These are phyloP conservation scores for Mycena filopes DNA, from an alignment of 768 basidiomycete species.

Conservation along the genomic window DNA sequence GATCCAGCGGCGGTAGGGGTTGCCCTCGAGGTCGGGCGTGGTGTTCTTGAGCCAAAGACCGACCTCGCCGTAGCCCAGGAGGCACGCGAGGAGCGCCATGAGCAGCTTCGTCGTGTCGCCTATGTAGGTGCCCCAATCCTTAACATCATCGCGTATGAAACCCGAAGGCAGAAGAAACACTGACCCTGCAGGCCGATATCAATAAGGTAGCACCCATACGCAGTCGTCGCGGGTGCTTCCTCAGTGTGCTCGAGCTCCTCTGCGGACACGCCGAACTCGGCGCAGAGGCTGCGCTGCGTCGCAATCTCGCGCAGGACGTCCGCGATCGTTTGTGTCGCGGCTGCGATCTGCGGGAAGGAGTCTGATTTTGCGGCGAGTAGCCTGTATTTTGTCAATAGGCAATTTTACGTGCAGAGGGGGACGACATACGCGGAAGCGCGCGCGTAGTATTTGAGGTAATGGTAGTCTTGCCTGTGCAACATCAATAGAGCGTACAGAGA, in stretches of 20 bases:
- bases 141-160: no score
- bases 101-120: constrained; percentile 78
- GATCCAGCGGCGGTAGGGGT: constrained; percentile 82
- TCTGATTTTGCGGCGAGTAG: constrained; percentile 84
- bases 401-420: constrained; percentile 26
- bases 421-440: constrained; percentile 75
- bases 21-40: constrained; percentile 62
- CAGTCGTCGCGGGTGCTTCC: constrained; percentile 79
- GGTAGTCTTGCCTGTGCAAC: constrained; percentile 76
- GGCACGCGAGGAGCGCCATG: constrained; percentile 87
- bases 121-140: no score
- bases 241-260: constrained; percentile 69
- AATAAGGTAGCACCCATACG: constrained; percentile 89
- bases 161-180: neutral
- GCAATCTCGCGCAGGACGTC: constrained; percentile 74
- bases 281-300: constrained; percentile 80
- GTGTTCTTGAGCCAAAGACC: constrained; percentile 83
- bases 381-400: constrained; percentile 44
- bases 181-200: constrained; percentile 79
- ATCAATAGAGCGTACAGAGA: neutral
- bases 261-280: constrained; percentile 70
- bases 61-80: constrained; percentile 93
- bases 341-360: constrained; percentile 67
- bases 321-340: constrained; percentile 71
- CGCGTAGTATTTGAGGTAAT: constrained; percentile 85